Base-by-base conservation (phyloP, 2,329 filamentous ascomycete genomes). In the Pseudomassariella vexata region DNA sequence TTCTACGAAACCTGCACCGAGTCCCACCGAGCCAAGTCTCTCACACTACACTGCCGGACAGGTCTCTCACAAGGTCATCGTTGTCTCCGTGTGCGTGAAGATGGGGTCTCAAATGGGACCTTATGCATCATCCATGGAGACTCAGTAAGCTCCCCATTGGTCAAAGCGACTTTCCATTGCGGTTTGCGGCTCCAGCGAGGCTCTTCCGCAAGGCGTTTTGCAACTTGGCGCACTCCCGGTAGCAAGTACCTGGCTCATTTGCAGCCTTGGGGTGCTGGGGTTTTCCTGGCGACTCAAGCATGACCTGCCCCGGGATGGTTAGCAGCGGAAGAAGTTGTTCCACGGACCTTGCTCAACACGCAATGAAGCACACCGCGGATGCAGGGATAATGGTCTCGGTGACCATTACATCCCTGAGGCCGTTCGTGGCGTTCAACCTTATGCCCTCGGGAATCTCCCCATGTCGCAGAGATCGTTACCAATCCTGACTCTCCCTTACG, bases 361-460 rank as follows among this genome's bases (percentile, higher is more conserved):
- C 15, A 15, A 20, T 20, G 21, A 30, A 32, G 31, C 31, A 27
- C 32, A 28, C 38, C 38, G 36, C 24, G 11, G 26, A 28, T 21
- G 34, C 39, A 37, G 41, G n/a, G n/a, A n/a, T 29, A 24, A 23
- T 28, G 26, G 24, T 18, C 32, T 14, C 19, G 19, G 23, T 26
- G 38, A n/a, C 33, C 34, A 30, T 37, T 26, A 11, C 30, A 42
- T 33, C 45, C 44, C 39, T 45, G 44, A 42, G 36, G 41, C 42
- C 35, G 39, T 37, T 41, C 44, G 37, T 39, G 42, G 36, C 36
- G 39, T 28, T 24, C 34, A 24, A 32, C 38, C 38, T 39, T 36
- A 37, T 36, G 37, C 39, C 39, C 37, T 37, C 35, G 30, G 33
- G 39, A 21, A 37, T 38, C 34, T 30, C 25, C 28, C 7, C 18